Percentiles rank a stretch among this genome's conserved stretches.
These are phyloP conservation scores for Rhizopus arrhizus DNA, from an alignment of 371 early-diverging fungal genomes.

Conservation along the genomic window DNA sequence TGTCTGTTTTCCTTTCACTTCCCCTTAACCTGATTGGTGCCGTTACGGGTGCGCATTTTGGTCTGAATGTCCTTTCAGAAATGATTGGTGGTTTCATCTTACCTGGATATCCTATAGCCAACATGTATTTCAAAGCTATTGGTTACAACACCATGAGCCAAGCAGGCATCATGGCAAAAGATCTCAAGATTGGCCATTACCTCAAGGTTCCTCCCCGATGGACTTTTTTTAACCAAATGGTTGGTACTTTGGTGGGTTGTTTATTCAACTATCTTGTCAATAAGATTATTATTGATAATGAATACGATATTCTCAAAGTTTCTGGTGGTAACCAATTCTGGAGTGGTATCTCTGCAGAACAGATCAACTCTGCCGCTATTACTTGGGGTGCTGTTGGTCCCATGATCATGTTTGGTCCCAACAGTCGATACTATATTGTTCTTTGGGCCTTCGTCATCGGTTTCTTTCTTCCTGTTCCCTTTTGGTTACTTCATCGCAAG, in stretches of 20 bases:
- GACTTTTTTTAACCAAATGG: constrained; percentile 62
- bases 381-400: constrained; percentile 82
- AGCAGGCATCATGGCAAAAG: constrained; percentile 54
- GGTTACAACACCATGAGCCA: constrained; percentile 61
- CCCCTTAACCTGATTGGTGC: constrained; percentile 45
- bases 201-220: constrained; percentile 74
- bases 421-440: constrained; percentile 62
- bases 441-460: constrained; percentile 52
- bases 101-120: constrained; percentile 61
- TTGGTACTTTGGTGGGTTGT: constrained; percentile 62
- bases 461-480: constrained; percentile 34
- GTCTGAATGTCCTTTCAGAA: constrained; percentile 71
- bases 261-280: constrained; percentile 59
- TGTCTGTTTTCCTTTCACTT: constrained; percentile 44
- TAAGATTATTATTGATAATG: constrained; percentile 43
- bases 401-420: constrained; percentile 64
- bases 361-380: constrained; percentile 61
- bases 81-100: constrained; percentile 51
- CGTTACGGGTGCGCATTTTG: constrained; percentile 42
- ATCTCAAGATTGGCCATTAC: constrained; percentile 75
- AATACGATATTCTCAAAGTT: constrained; percentile 42
- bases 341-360: constrained; percentile 53
- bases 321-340: constrained; percentile 55
- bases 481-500: constrained; percentile 30
- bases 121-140: constrained; percentile 55